Evolutionary conservation across 169 alveolate species (phyloP).

Genomic region (Theileria orientalis): DNA sequence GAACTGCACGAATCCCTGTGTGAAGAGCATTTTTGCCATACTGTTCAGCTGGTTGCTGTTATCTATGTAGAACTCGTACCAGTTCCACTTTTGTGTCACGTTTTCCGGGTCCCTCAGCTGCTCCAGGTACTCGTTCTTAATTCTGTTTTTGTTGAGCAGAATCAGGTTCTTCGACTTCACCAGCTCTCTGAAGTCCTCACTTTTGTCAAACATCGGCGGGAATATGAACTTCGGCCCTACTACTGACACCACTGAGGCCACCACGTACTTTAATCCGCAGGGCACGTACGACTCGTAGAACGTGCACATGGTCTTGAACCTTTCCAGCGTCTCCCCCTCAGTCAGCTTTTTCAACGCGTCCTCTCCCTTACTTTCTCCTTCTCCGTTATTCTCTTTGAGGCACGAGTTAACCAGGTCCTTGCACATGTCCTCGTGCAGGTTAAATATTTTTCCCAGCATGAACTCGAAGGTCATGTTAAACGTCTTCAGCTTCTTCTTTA

Average conservation of each 20-base stretch:
- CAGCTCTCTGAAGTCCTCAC: slow-evolving; percentile 3
- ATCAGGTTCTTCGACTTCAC: slow-evolving; percentile 21
- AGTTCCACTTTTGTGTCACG: neutral
- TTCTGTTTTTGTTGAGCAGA: neutral
- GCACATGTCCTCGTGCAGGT: neutral
- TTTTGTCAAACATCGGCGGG: neutral
- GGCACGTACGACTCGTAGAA: slow-evolving; percentile 6
- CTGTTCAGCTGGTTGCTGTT: slow-evolving; percentile 9
- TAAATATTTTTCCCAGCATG: neutral
- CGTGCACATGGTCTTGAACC: neutral
- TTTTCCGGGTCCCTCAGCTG: too few relatives aligned
- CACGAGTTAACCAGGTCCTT: too few relatives aligned
- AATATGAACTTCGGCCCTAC: slow-evolving; percentile 5
- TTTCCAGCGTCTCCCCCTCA: neutral
- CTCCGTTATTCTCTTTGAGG: too few relatives aligned
- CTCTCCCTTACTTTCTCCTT: too few relatives aligned
- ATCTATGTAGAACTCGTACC: slow-evolving; percentile 6
- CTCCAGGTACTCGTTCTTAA: neutral
- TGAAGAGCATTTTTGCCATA: neutral
- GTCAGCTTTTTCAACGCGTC: neutral
- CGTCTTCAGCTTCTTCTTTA: neutral
- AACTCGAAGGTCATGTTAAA: neutral
- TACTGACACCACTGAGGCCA: slow-evolving; percentile 9
- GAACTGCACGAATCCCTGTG: neutral
- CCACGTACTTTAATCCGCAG: slow-evolving; percentile 1